Evolutionary conservation across 371 early-diverging fungal species (phyloP).

Genomic region (Mucor lusitanicus): DNA sequence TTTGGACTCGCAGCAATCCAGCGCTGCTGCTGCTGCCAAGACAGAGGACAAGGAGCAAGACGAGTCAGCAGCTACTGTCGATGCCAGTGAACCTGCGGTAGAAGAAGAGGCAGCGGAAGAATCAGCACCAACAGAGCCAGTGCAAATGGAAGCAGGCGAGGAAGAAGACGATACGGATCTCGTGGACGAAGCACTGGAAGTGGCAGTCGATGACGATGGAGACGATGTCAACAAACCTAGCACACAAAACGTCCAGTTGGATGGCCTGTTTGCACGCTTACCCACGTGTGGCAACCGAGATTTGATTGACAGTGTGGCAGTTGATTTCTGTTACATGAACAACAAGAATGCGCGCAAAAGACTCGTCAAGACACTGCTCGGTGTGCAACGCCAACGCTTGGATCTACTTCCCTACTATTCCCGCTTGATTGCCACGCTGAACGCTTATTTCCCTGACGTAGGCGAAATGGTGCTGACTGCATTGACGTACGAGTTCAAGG

Average conservation of each 20-base stretch:
- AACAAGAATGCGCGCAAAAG: slow-evolving; percentile 77
- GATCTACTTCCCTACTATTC: slow-evolving; percentile 92
- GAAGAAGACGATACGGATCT: slow-evolving; percentile 22
- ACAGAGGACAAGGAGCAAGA: slow-evolving; percentile 10
- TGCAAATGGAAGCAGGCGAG: neutral
- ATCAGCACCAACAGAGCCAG: slow-evolving; percentile 24
- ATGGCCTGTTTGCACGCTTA: slow-evolving; percentile 74
- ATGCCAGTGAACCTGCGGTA: too few species aligned
- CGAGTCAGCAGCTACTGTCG: neutral
- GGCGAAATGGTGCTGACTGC: slow-evolving; percentile 69
- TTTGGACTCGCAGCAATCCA: slow-evolving; percentile 55
- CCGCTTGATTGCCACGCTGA: slow-evolving; percentile 86
- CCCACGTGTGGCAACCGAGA: slow-evolving; percentile 81
- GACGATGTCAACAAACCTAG: slow-evolving; percentile 42
- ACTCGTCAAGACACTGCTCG: slow-evolving; percentile 73
- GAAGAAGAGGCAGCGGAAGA: slow-evolving; percentile 30
- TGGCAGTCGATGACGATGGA: slow-evolving; percentile 6
- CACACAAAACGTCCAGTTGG: slow-evolving; percentile 60
- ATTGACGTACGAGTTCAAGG: slow-evolving; percentile 78
- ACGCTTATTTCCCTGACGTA: slow-evolving; percentile 86
- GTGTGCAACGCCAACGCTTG: slow-evolving; percentile 79
- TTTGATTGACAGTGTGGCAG: slow-evolving; percentile 85
- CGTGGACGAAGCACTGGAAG: slow-evolving; percentile 43
- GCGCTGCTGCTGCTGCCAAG: slow-evolving; percentile 8
- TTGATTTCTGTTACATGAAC: slow-evolving; percentile 92